Conservation (phyloP, 371 early-diverging fungal species). For the Conidiobolus incongruus region DNA sequence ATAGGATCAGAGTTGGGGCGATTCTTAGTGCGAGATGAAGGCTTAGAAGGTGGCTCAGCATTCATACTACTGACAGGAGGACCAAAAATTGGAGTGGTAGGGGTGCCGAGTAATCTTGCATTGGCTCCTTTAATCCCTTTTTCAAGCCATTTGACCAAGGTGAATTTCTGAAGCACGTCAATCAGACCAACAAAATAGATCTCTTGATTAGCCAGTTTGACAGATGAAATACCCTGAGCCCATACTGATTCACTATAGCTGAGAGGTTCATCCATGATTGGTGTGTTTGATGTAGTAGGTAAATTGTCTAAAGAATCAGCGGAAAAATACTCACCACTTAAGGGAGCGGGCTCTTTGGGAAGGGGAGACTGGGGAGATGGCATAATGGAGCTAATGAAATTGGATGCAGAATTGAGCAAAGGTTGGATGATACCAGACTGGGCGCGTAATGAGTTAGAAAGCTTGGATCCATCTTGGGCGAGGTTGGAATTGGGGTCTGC, state of each 20-base stretch:
- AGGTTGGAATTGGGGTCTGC: too few relatives aligned
- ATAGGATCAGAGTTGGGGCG: too few relatives aligned
- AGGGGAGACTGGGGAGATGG: background rate
- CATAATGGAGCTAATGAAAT: constrained; percentile 2
- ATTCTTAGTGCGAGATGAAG: too few relatives aligned
- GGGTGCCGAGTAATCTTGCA: constrained; percentile 7
- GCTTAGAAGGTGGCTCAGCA: too few relatives aligned
- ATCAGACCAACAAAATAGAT: constrained; percentile 31
- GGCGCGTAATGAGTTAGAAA: too few relatives aligned
- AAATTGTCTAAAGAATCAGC: background rate
- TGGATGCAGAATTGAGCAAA: constrained; percentile 2
- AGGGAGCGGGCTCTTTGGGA: background rate
- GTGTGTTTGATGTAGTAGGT: background rate
- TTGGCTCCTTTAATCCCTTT: constrained; percentile 18
- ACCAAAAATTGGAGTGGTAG: background rate
- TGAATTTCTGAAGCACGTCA: constrained; percentile 30
- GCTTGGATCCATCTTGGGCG: too few relatives aligned
- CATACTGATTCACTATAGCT: constrained; percentile 4
- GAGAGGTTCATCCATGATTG: background rate
- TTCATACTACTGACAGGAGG: background rate
- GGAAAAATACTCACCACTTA: background rate
- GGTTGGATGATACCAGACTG: background rate
- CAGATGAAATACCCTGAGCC: constrained; percentile 10
- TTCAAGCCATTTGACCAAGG: constrained; percentile 25
- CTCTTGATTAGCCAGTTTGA: constrained; percentile 8